Base-by-base conservation (phyloP, 345 rosid genomes). In the Ceriops zippeliana region DNA sequence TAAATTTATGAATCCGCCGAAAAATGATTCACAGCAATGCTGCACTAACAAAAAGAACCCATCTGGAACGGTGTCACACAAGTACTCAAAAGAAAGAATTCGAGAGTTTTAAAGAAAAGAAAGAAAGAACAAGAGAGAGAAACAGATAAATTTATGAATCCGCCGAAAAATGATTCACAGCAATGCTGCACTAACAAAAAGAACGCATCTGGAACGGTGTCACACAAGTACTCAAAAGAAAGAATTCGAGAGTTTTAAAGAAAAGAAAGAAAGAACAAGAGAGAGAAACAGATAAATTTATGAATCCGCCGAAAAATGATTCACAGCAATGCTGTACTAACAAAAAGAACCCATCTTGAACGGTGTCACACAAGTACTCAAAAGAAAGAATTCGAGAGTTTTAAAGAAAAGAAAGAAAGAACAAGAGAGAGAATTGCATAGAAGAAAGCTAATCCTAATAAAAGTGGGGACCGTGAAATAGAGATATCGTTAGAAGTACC, bases 381-480 rank as follows among this genome's bases (percentile, higher is more conserved):
- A 53, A 52, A 38, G 16, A 10, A 7, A 72, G 52, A 34, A 37
- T 46, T 34, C 35, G 11, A 5, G 1, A 22, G 16, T 5, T 30
- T 37, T 47, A 67, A 27, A 17, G n/a, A 56, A 21, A 9, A 11
- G 42, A 58, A 16, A 63, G 54, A 20, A 0, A 27, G 22, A 52
- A 30, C 32, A 42, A 65, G 28, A 24, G 30, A 56, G 28, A 10
- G 28, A 56, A 24, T 24, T 24, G 28, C 5, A 56, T 27, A 15
- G 6, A 56, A 27, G 16, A 56, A 56, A 56, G 59, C 30, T 27
- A 63, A 62, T 56, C 68, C 28, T 10, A 22, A 20, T 10, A 22
- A 20, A 71, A 58, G 38, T 63, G 80, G 73, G 80, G 76, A 63
- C 76, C 76, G 64, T 38, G 56, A 52, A 13, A 35, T 21, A 31